Evolutionary conservation across 2,329 filamentous ascomycete genomes (phyloP).

Genomic region (Rhinocladiella similis): DNA sequence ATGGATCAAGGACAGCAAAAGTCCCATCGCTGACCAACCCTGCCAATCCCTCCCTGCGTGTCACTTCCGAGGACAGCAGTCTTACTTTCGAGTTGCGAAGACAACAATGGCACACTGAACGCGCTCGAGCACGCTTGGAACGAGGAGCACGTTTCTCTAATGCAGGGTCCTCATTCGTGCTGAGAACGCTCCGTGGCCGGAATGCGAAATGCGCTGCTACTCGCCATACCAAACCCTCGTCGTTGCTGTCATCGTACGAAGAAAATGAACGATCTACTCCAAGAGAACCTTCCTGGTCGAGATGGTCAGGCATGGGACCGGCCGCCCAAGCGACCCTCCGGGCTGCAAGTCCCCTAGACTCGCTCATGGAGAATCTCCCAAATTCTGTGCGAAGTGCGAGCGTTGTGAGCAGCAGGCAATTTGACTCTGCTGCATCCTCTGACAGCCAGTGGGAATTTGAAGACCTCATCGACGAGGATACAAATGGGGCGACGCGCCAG

Average conservation of each 20-base stretch:
- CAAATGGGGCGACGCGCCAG: conserved; percentile 21
- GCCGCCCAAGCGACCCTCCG: not conserved
- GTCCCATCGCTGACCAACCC: not conserved
- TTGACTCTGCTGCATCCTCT: conserved; percentile 23
- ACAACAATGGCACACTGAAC: conserved; percentile 24
- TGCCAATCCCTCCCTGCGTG: conserved; percentile 1
- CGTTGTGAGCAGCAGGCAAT: conserved; percentile 21
- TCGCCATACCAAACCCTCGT: not conserved
- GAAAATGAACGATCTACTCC: not conserved
- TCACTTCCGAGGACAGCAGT: conserved; percentile 4
- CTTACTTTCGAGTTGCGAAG: conserved; percentile 18
- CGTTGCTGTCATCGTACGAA: not conserved
- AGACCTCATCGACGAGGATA: conserved; percentile 29
- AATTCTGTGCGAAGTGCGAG: conserved; percentile 5
- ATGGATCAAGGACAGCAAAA: conserved; percentile 1
- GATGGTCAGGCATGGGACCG: conserved; percentile 13
- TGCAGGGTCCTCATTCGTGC: conserved; percentile 13
- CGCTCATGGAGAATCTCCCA: not conserved
- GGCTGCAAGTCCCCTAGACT: conserved; percentile 1
- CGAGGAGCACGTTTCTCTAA: conserved; percentile 22
- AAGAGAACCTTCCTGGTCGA: conserved; percentile 17
- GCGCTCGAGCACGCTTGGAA: conserved; percentile 23
- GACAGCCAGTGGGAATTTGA: conserved; percentile 27
- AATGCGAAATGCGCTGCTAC: not conserved
- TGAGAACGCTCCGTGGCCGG: not conserved